Conservation (phyloP, 176 grass and related monocot species). For the Musa beccarii region DNA sequence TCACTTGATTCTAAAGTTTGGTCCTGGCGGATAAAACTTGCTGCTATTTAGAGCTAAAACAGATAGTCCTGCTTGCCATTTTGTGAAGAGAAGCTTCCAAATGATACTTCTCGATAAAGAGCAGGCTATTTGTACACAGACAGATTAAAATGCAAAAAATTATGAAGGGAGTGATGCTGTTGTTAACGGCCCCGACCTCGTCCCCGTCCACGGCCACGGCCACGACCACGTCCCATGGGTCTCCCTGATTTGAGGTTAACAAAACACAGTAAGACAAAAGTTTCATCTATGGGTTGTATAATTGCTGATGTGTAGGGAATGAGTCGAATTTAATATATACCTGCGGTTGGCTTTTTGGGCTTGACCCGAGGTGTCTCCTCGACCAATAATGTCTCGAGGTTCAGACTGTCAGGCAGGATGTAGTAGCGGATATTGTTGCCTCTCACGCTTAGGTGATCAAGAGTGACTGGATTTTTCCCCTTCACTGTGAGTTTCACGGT, state of each 20-base stretch:
- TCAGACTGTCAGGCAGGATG: constrained; percentile 11
- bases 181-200: background rate
- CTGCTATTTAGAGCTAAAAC: too few relatives aligned
- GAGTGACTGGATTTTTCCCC: constrained; percentile 8
- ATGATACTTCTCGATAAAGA: too few relatives aligned
- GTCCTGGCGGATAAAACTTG: too few relatives aligned
- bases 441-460: constrained; percentile 11
- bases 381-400: constrained; percentile 6
- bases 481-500: constrained; percentile 15
- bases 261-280: background rate
- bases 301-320: background rate
- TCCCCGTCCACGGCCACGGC: background rate
- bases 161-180: background rate
- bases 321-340: background rate
- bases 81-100: too few relatives aligned
- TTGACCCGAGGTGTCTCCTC: constrained; percentile 9
- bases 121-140: too few relatives aligned
- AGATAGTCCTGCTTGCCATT: too few relatives aligned
- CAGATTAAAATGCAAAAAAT: too few relatives aligned
- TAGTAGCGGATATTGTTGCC: constrained; percentile 10
- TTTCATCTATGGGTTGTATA: background rate
- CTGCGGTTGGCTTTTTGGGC: constrained; percentile 14
- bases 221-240: background rate
- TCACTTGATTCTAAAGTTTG: too few relatives aligned
- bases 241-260: background rate